These are phyloP conservation scores for Urochloa ruziziensis DNA, from an alignment of 176 grass and related monocot species.

Conservation along the genomic window DNA sequence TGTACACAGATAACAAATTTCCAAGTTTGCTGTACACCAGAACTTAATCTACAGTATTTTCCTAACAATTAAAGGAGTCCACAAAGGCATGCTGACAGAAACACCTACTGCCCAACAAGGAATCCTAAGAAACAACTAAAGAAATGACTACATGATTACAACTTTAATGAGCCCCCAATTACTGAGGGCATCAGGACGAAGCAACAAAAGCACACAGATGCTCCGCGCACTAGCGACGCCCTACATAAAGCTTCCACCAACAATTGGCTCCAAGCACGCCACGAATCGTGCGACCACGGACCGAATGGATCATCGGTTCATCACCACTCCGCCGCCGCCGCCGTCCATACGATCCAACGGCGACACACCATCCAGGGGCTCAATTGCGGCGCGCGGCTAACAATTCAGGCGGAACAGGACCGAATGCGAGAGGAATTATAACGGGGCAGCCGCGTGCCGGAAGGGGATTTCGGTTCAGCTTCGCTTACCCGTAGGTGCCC, in stretches of 20 bases:
- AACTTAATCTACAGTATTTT: neutral
- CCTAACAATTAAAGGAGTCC: neutral
- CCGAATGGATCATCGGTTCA: neutral
- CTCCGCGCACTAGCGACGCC: neutral
- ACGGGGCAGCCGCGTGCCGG: neutral
- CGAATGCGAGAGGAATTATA: neutral
- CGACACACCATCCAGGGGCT: neutral
- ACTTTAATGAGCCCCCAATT: neutral
- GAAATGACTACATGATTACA: neutral
- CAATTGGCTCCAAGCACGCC: neutral
- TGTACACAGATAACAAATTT: neutral
- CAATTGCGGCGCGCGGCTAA: neutral
- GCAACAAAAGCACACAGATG: neutral
- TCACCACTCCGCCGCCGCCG: neutral
- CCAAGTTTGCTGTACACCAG: neutral
- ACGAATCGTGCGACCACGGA: neutral
- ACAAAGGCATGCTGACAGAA: neutral
- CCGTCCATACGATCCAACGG: slow-evolving; percentile 6
- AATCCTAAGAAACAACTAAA: slow-evolving; percentile 19
- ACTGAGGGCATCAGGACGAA: neutral
- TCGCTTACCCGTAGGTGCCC: slow-evolving; percentile 67
- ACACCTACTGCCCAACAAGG: neutral
- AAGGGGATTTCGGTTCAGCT: neutral
- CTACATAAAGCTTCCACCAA: neutral
- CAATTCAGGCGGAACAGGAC: neutral